A percentile compares a stretch with the other conserved stretches of the same genome.
phyloP scores from a whole-genome alignment of 352 stramenopile species.

The Phytophthora aleatoria region DNA sequence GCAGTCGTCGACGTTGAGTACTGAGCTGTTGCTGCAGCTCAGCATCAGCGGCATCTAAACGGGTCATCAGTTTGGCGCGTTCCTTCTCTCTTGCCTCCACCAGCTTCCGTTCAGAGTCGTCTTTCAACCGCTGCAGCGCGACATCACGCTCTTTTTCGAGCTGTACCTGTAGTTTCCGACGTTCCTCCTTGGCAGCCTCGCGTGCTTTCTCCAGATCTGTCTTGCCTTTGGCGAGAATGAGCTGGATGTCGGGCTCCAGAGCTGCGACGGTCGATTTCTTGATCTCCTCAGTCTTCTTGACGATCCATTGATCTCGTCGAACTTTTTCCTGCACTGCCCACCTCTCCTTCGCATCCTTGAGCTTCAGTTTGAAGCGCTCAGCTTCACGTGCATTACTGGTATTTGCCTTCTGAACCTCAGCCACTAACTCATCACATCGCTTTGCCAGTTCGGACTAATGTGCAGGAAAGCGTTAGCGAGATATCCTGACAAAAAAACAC shows the following conservation, averaged over 20 bases:
- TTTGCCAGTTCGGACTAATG: slow-evolving; percentile 61
- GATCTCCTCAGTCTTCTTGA: slow-evolving; percentile 86
- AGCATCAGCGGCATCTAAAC: slow-evolving; percentile 73
- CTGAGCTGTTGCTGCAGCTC: slow-evolving; percentile 85
- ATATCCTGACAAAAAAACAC: not conserved
- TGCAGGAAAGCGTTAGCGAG: not conserved
- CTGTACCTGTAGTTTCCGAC: slow-evolving; percentile 52
- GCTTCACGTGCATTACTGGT: slow-evolving; percentile 42
- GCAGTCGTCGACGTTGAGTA: slow-evolving; percentile 63
- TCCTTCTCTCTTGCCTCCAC: slow-evolving; percentile 81
- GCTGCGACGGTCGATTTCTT: slow-evolving; percentile 84
- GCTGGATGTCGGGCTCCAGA: slow-evolving; percentile 80
- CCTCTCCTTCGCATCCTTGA: slow-evolving; percentile 80
- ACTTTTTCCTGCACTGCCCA: slow-evolving; percentile 74
- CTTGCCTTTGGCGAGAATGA: slow-evolving; percentile 80
- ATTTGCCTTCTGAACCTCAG: slow-evolving; percentile 67
- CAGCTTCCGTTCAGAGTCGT: slow-evolving; percentile 74
- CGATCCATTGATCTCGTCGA: slow-evolving; percentile 78
- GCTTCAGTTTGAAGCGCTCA: slow-evolving; percentile 72
- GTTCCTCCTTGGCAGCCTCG: slow-evolving; percentile 62
- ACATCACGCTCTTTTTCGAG: slow-evolving; percentile 66
- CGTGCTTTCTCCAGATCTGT: slow-evolving; percentile 65
- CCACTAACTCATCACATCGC: slow-evolving; percentile 75
- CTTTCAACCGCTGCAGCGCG: slow-evolving; percentile 58
- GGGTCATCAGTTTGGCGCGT: slow-evolving; percentile 65